phyloP scores from a whole-genome alignment of 306 rosid genomes.

The Abrus pulchellus region DNA sequence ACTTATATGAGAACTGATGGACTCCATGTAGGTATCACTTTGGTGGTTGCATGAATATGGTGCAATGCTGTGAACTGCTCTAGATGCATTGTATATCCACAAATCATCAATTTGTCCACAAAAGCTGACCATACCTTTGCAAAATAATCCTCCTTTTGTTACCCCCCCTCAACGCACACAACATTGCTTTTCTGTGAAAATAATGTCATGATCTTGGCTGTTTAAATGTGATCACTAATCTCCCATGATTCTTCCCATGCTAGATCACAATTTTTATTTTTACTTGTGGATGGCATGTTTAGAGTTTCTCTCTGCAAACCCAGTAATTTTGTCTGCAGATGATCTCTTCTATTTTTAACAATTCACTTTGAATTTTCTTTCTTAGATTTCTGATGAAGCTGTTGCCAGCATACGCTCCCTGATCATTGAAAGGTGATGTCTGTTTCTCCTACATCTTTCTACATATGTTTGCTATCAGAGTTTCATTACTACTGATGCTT shows the following conservation, averaged over 20 bases:
- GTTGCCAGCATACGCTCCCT: slow-evolving; percentile 73
- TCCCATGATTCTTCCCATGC: slow-evolving; percentile 14
- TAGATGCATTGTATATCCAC: slow-evolving; percentile 34
- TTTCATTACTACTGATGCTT: slow-evolving; percentile 24
- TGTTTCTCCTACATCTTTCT: slow-evolving; percentile 35
- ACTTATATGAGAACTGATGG: slow-evolving; percentile 96
- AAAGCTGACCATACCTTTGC: slow-evolving; percentile 5
- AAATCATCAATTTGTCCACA: slow-evolving; percentile 25
- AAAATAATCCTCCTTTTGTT: slow-evolving; percentile 1
- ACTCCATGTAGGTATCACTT: slow-evolving; percentile 79
- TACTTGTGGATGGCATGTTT: slow-evolving; percentile 13
- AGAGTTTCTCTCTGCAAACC: slow-evolving; percentile 28
- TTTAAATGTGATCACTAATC: slow-evolving; percentile 29
- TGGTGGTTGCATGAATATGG: slow-evolving; percentile 57
- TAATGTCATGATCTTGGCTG: slow-evolving; percentile 27
- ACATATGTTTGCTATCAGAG: slow-evolving; percentile 29
- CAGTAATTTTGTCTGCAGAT: slow-evolving; percentile 37
- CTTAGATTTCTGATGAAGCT: slow-evolving; percentile 94
- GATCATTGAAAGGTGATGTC: slow-evolving; percentile 74
- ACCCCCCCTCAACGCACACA: not conserved
- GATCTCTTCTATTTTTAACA: slow-evolving; percentile 43
- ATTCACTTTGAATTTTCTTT: slow-evolving; percentile 33
- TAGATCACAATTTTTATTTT: slow-evolving; percentile 34
- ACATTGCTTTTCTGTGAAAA: slow-evolving; percentile 5
- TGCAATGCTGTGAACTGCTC: slow-evolving; percentile 34